A percentile compares a stretch with the other conserved stretches of the same genome.
Evolutionary conservation across 2,329 filamentous ascomycete genomes (phyloP).

Genomic region (Rhexocercosporidium sp.): DNA sequence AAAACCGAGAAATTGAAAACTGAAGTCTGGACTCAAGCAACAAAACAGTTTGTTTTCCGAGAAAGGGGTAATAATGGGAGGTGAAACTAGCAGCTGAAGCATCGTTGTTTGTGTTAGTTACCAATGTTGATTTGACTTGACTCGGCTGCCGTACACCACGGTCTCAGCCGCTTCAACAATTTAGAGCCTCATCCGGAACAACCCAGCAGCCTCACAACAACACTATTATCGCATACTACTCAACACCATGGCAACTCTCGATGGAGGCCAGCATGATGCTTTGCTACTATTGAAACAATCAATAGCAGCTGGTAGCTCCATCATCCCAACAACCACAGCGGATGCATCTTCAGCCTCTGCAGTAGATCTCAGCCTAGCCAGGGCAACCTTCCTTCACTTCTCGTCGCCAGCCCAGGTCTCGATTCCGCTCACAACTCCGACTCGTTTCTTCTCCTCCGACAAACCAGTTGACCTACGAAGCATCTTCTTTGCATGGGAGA

Average conservation of each 20-base stretch:
- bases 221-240: slow-evolving; percentile 16
- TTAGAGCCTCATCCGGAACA: slow-evolving; percentile 7
- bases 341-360: slow-evolving; percentile 68
- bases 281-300: slow-evolving; percentile 83
- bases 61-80: too few relatives aligned
- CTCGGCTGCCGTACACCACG: neutral
- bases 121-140: neutral
- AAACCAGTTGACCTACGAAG: slow-evolving; percentile 83
- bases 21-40: too few relatives aligned
- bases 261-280: slow-evolving; percentile 66
- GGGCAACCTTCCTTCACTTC: slow-evolving; percentile 82
- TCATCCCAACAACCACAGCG: slow-evolving; percentile 75
- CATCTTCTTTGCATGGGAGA: slow-evolving; percentile 95
- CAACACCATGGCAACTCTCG: slow-evolving; percentile 59
- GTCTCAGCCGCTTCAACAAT: neutral
- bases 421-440: slow-evolving; percentile 73
- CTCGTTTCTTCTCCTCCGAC: slow-evolving; percentile 83
- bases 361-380: slow-evolving; percentile 63
- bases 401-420: slow-evolving; percentile 62
- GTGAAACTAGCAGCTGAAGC: too few relatives aligned
- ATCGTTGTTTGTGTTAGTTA: too few relatives aligned
- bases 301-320: slow-evolving; percentile 72
- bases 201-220: slow-evolving; percentile 2
- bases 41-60: too few relatives aligned
- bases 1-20: too few relatives aligned